Evolutionary conservation across 1,284 basidiomycete genomes (phyloP).

Genomic region (Abortiporus biennis): DNA sequence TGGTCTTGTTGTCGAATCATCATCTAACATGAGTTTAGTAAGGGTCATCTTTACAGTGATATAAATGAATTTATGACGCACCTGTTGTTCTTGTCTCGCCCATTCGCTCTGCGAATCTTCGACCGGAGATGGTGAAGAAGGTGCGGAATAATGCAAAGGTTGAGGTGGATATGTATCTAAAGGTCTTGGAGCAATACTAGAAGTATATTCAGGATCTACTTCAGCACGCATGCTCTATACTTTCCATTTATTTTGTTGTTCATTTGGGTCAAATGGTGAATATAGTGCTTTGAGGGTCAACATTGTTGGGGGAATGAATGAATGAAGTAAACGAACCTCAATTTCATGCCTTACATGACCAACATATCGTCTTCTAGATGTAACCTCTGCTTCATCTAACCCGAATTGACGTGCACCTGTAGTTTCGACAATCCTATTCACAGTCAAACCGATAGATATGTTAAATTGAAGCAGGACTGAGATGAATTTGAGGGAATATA

Average conservation of each 20-base stretch:
- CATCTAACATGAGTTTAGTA: constrained; percentile 41
- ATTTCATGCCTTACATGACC: constrained; percentile 67
- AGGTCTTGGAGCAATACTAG: constrained; percentile 1
- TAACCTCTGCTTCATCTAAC: constrained; percentile 69
- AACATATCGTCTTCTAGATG: constrained; percentile 69
- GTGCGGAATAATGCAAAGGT: background rate
- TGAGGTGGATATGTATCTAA: no score
- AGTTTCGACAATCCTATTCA: constrained; percentile 67
- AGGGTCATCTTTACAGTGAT: background rate
- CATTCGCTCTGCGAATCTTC: constrained; percentile 72
- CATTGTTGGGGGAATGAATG: constrained; percentile 7
- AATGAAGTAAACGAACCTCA: constrained; percentile 54
- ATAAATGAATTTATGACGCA: constrained; percentile 21
- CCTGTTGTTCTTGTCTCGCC: constrained; percentile 82
- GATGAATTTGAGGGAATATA: background rate
- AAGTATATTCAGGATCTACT: constrained; percentile 26
- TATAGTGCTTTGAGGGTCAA: no score
- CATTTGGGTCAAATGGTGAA: constrained; percentile 19
- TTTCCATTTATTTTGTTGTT: constrained; percentile 25
- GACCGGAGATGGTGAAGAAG: constrained; percentile 20
- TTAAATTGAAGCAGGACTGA: background rate
- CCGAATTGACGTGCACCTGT: constrained; percentile 82
- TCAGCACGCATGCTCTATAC: constrained; percentile 67
- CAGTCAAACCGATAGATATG: background rate
- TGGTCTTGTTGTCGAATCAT: constrained; percentile 84